A percentile compares a stretch with the other conserved stretches of the same genome.
Conservation (phyloP, 208 protist genomes). For the Leptomonas seymouri region DNA sequence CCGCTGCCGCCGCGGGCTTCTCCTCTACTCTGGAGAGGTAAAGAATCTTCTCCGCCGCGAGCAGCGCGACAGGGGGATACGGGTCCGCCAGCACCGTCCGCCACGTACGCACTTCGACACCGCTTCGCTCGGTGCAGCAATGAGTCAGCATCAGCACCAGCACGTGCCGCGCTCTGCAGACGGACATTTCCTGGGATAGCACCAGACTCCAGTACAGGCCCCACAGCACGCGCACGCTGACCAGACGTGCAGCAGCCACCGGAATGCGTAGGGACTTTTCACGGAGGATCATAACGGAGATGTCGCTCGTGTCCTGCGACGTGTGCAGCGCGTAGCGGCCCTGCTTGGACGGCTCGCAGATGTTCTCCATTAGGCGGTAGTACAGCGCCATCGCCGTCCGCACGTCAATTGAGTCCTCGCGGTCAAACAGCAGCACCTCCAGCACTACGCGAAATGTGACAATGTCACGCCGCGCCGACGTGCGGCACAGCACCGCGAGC, state of each 20-base stretch:
- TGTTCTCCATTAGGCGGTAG: slow-evolving; percentile 54
- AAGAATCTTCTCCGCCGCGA: slow-evolving; percentile 61
- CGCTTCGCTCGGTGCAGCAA: slow-evolving; percentile 25
- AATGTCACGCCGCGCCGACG: slow-evolving; percentile 49
- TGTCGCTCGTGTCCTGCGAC: slow-evolving; percentile 20
- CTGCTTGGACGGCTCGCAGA: slow-evolving; percentile 44
- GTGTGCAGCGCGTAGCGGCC: slow-evolving; percentile 31
- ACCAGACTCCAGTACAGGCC: slow-evolving; percentile 62
- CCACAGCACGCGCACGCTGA: slow-evolving; percentile 71
- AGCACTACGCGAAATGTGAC: slow-evolving; percentile 52
- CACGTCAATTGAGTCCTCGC: slow-evolving; percentile 25
- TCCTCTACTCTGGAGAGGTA: slow-evolving; percentile 28
- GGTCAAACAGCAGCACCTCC: slow-evolving; percentile 59
- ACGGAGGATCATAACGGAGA: slow-evolving; percentile 44
- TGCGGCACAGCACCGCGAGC: slow-evolving; percentile 53
- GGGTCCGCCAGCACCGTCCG: slow-evolving; percentile 58
- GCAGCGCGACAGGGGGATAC: slow-evolving; percentile 59
- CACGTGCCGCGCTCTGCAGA: slow-evolving; percentile 64
- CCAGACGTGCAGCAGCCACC: slow-evolving; percentile 30
- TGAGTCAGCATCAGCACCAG: slow-evolving; percentile 43
- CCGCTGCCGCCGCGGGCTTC: slow-evolving; percentile 6
- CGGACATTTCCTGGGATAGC: slow-evolving; percentile 44
- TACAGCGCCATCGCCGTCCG: slow-evolving; percentile 59
- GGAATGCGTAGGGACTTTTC: slow-evolving; percentile 44
- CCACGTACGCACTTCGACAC: slow-evolving; percentile 44